A percentile compares a stretch with the other conserved stretches of the same genome.
These are phyloP conservation scores for Metarhizium anisopliae DNA, from an alignment of 2,329 filamentous ascomycete genomes.

Conservation along the genomic window DNA sequence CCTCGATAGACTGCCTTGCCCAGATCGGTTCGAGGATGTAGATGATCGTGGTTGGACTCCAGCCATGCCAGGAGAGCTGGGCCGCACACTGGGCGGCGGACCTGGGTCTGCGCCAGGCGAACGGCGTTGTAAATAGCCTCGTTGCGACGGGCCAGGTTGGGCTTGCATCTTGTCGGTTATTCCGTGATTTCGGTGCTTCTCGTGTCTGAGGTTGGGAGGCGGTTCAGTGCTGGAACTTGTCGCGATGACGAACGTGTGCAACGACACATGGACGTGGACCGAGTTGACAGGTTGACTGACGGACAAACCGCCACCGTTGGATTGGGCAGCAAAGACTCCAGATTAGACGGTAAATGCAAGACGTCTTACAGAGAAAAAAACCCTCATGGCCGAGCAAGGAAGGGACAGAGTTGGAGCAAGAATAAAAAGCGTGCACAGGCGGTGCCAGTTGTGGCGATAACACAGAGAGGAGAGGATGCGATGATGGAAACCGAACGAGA, in stretches of 20 bases:
- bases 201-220: not conserved
- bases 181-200: not conserved
- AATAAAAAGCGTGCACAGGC: not conserved
- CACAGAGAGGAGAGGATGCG: not conserved
- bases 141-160: conserved; percentile 38
- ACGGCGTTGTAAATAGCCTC: conserved; percentile 45
- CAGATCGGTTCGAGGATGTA: conserved; percentile 57
- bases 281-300: too few relatives aligned
- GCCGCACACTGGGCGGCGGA: conserved; percentile 46
- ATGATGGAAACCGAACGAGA: too few relatives aligned
- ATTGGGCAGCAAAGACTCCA: conserved; percentile 5
- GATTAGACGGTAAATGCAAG: not conserved
- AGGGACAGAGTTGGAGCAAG: not conserved
- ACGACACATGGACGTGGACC: not conserved
- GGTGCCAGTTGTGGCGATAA: not conserved
- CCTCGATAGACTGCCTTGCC: conserved; percentile 24
- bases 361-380: not conserved
- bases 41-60: conserved; percentile 52
- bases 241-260: not conserved
- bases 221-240: not conserved
- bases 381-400: conserved; percentile 14
- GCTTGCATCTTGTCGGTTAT: conserved; percentile 34
- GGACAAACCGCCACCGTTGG: not conserved
- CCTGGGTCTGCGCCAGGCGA: conserved; percentile 55
- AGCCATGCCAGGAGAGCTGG: conserved; percentile 53